Evolutionary conservation across 192 early-diverging fungal genomes (phyloP), one percentile per base, ranked within the genome.

Genomic region (Podila minutissima): DNA sequence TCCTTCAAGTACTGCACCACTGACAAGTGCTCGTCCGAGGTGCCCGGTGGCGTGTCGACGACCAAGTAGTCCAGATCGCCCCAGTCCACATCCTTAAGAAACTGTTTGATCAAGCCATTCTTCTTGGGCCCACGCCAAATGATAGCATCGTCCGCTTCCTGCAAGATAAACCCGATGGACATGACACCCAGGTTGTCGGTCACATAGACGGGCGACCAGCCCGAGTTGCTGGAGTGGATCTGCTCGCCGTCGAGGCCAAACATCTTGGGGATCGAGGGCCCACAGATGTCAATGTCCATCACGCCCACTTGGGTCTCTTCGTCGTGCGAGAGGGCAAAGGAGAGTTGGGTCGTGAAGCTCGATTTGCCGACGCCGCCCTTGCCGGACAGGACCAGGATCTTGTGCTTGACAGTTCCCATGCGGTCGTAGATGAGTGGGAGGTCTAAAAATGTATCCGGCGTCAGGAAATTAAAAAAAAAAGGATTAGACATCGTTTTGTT

Each of bases 301-400:
- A 98, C 92, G 2, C 98, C 98, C 3, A 96, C 89, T 67, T 85
- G 75, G 26, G 74, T 83, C 28, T 68, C 65, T 55, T 88, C 86
- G 60, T 86, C 85, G 29, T 89, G 74, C 1, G 90, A 86, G 9
- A 99, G 86, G 4, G 97, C 91, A 70, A 97, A 93, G 0, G 94
- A 93, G 10, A 99, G 92, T 70, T 97, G 93, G 10, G 96, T 90
- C 8, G 97, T 95, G 58, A 97, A 94, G 33, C 95, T 97, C 10
- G 91, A 92, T 85, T 99, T 99, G 62, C 98, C 98, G 3, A 99
- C 98, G 37, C 98, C 98, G 70, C 98, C 98, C 82, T 99, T 99
- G 29, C 98, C 98, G 0, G 96, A 97, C 28, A 99, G 92, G 13
- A 99, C 92, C 10, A 99, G 86, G n/a, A 98, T 85, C 64, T 97